phyloP scores from a whole-genome alignment of 352 stramenopile species.

The Achlya hypogyna region DNA sequence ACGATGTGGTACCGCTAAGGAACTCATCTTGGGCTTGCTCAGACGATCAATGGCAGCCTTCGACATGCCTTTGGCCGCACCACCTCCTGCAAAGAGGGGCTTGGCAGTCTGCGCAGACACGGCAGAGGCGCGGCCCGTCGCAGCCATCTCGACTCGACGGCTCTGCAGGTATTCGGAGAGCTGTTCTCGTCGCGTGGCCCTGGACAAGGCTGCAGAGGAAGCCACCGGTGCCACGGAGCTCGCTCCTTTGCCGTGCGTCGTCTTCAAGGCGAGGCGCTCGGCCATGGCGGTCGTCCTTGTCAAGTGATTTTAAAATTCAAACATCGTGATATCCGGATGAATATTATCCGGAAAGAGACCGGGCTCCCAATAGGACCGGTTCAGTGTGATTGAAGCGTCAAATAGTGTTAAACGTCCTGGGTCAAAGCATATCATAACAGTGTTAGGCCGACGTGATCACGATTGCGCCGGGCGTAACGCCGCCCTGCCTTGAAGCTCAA shows the following conservation, averaged over 20 bases:
- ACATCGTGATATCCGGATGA: not conserved
- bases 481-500: no score
- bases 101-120: no score
- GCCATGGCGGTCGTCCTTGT: not conserved
- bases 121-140: not conserved
- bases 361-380: not conserved
- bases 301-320: not conserved
- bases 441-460: no score
- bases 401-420: no score
- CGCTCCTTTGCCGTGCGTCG: not conserved
- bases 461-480: no score
- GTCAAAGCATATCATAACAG: no score
- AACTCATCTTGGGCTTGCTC: not conserved
- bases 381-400: not conserved
- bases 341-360: no score
- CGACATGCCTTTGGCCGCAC: not conserved
- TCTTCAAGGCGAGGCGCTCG: not conserved
- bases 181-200: not conserved
- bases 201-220: not conserved
- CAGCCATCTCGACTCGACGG: not conserved
- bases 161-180: not conserved
- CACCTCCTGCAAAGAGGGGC: no score
- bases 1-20: not conserved
- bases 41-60: not conserved
- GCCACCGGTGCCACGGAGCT: not conserved